Evolutionary conservation across 805 yeast genomes (phyloP).

Genomic region (Candida anglica): DNA sequence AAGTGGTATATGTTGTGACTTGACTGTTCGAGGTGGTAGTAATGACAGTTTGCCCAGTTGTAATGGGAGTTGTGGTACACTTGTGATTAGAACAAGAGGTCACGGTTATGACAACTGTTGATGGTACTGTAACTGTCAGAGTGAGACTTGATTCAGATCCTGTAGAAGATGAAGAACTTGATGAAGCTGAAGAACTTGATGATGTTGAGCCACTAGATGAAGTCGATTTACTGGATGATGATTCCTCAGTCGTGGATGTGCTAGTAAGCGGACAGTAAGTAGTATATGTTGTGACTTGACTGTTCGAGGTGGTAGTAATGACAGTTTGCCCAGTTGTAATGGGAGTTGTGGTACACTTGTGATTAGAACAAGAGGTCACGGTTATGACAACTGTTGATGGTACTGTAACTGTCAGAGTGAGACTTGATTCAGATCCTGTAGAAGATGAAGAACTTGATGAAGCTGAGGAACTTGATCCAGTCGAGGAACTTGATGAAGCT

Average conservation of each 20-base stretch:
- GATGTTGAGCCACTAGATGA: too few relatives aligned
- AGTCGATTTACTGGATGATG: too few relatives aligned
- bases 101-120: constrained; percentile 13
- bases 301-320: constrained; percentile 1
- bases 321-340: constrained; percentile 2
- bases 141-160: too few relatives aligned
- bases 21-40: constrained; percentile 1
- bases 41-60: constrained; percentile 1
- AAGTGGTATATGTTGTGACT: constrained; percentile 6
- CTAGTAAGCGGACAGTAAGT: constrained; percentile 15
- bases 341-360: constrained; percentile 9
- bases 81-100: constrained; percentile 19
- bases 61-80: constrained; percentile 3
- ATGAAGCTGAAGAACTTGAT: too few relatives aligned
- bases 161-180: too few relatives aligned
- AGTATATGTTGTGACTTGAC: constrained; percentile 7
- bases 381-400: constrained; percentile 13
- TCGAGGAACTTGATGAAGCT: too few relatives aligned
- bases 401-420: too few relatives aligned
- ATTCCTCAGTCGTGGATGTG: too few relatives aligned
- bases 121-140: too few relatives aligned
- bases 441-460: too few relatives aligned
- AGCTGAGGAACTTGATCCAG: too few relatives aligned
- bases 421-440: too few relatives aligned
- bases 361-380: constrained; percentile 14